phyloP scores from a whole-genome alignment of 2,329 filamentous ascomycete species.

The Coniochaeta sp. region DNA sequence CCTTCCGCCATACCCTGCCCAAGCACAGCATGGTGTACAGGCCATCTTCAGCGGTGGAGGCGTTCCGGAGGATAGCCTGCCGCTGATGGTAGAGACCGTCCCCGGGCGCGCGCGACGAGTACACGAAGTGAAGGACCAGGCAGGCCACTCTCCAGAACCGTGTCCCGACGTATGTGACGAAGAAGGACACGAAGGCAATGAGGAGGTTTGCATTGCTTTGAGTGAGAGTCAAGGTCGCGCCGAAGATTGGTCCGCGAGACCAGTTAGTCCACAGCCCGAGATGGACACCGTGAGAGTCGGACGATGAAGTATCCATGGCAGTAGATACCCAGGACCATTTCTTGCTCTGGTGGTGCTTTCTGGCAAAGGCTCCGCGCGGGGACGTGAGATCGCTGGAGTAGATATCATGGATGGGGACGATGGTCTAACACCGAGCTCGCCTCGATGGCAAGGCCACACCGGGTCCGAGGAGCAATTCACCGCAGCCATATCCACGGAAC shows the following conservation, averaged over 20 bases:
- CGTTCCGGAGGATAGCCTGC: constrained; percentile 8
- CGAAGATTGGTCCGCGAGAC: constrained; percentile 8
- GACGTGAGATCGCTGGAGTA: neutral
- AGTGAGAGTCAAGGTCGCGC: constrained; percentile 8
- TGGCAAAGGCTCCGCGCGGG: neutral
- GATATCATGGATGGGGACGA: neutral
- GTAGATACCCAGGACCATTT: neutral
- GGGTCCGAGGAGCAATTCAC: neutral
- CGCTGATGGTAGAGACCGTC: constrained; percentile 8
- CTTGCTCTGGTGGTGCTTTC: neutral
- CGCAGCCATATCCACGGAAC: neutral
- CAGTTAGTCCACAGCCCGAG: constrained; percentile 11
- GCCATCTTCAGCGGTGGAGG: constrained; percentile 1
- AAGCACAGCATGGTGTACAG: constrained; percentile 2
- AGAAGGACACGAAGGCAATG: constrained; percentile 10
- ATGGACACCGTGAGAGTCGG: constrained; percentile 4
- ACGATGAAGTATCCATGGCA: neutral
- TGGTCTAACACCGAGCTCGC: neutral
- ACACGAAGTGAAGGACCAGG: constrained; percentile 5
- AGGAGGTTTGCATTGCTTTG: constrained; percentile 7
- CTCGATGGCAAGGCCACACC: neutral
- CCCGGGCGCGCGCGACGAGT: neutral
- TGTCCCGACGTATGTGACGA: constrained; percentile 5
- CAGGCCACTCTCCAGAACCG: constrained; percentile 7
- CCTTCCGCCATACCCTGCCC: constrained; percentile 4